Percentiles rank a stretch among this genome's conserved stretches.
Evolutionary conservation across 345 rosid species (phyloP).

Genomic region (Eucalyptus cloeziana): DNA sequence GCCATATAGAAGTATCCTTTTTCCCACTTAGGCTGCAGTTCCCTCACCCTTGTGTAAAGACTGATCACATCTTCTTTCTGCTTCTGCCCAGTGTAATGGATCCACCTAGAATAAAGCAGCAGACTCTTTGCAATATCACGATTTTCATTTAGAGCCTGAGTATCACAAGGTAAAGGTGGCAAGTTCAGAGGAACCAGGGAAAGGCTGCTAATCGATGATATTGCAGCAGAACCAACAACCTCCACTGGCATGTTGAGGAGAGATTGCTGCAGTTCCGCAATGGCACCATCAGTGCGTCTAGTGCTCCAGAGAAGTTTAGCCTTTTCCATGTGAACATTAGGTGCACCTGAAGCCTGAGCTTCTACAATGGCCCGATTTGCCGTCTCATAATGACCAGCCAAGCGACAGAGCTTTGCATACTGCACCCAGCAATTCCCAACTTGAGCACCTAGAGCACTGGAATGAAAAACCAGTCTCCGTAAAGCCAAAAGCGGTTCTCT

Average conservation of each 20-base stretch:
- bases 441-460: slow-evolving; percentile 75
- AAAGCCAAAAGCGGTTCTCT: slow-evolving; percentile 94
- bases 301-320: slow-evolving; percentile 95
- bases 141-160: slow-evolving; percentile 52
- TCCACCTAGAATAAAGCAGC: slow-evolving; percentile 89
- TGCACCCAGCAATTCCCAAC: slow-evolving; percentile 97
- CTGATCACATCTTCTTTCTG: slow-evolving; percentile 90
- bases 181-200: slow-evolving; percentile 57
- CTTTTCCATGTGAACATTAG: slow-evolving; percentile 88
- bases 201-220: slow-evolving; percentile 66
- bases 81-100: slow-evolving; percentile 84
- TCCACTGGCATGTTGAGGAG: slow-evolving; percentile 85
- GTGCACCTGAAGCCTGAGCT: slow-evolving; percentile 88
- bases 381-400: slow-evolving; percentile 94
- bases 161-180: slow-evolving; percentile 39
- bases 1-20: slow-evolving; percentile 92
- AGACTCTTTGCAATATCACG: slow-evolving; percentile 79
- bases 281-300: slow-evolving; percentile 82
- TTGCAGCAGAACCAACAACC: slow-evolving; percentile 61
- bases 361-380: slow-evolving; percentile 88
- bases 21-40: slow-evolving; percentile 85
- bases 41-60: slow-evolving; percentile 81
- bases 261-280: slow-evolving; percentile 80
- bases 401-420: slow-evolving; percentile 95
- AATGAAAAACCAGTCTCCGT: slow-evolving; percentile 77